These are phyloP conservation scores for Iris macrosiphon DNA, from an alignment of 106 monocot genomes.

Conservation along the genomic window DNA sequence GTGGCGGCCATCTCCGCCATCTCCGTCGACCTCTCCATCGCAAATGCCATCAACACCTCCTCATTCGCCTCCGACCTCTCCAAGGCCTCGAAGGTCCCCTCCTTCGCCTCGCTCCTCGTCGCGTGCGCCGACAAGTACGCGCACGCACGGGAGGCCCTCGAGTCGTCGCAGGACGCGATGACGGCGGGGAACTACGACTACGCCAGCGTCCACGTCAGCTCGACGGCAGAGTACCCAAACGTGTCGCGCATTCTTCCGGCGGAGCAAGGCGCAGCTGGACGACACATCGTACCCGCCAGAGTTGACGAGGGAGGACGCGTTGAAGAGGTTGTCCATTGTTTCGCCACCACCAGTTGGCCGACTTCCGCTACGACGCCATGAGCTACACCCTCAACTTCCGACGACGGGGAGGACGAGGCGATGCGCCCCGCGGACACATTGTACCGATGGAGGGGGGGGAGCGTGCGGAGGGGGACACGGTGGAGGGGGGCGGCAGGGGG, in stretches of 20 bases:
- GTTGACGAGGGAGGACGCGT: constrained; percentile 43
- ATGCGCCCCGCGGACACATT: too few species aligned
- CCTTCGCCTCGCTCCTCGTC: constrained; percentile 13
- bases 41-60: constrained; percentile 42
- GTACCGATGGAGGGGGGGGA: too few species aligned
- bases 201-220: constrained; percentile 55
- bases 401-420: too few species aligned
- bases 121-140: constrained; percentile 47
- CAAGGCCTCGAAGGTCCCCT: neutral
- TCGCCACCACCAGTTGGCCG: too few species aligned
- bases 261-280: neutral
- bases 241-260: constrained; percentile 44
- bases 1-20: constrained; percentile 28
- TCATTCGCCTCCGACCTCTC: constrained; percentile 18
- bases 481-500: too few species aligned
- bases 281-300: constrained; percentile 37
- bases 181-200: constrained; percentile 38
- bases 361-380: too few species aligned
- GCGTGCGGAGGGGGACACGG: too few species aligned
- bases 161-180: constrained; percentile 25
- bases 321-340: constrained; percentile 47
- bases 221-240: constrained; percentile 59
- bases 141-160: constrained; percentile 38
- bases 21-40: constrained; percentile 25
- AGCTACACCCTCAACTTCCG: too few species aligned